A percentile compares a stretch with the other conserved stretches of the same genome.
These are phyloP conservation scores for Chaetomium globosum DNA, from an alignment of 2,329 filamentous ascomycete species.

Conservation along the genomic window DNA sequence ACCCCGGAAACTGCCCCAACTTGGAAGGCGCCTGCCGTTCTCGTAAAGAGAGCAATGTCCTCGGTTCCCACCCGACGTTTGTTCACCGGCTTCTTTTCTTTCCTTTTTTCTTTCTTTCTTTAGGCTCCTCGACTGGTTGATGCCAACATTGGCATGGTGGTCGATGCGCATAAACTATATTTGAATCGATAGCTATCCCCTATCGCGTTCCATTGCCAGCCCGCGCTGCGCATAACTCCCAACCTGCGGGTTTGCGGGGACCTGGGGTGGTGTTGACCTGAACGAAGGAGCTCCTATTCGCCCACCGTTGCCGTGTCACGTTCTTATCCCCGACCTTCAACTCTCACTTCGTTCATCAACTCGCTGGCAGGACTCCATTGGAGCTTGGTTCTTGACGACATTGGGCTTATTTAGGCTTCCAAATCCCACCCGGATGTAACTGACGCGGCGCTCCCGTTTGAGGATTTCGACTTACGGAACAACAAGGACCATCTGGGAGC, in stretches of 20 bases:
- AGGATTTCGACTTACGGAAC: neutral
- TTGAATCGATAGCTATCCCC: conserved; percentile 2
- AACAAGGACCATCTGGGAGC: conserved; percentile 10
- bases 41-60: conserved; percentile 11
- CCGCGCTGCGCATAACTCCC: neutral
- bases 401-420: conserved; percentile 2
- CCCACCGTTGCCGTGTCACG: neutral
- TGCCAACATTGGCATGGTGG: neutral
- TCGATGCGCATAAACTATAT: conserved; percentile 1
- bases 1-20: conserved; percentile 15
- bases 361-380: neutral
- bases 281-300: neutral
- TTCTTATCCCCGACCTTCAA: neutral
- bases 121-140: neutral
- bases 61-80: neutral
- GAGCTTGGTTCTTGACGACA: neutral
- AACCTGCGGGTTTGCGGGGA: neutral
- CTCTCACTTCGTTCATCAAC: neutral
- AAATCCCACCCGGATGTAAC: neutral
- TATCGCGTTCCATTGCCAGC: neutral
- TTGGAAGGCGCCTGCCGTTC: conserved; percentile 19
- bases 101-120: neutral
- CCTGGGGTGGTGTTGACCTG: conserved; percentile 2
- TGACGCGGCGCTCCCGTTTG: neutral
- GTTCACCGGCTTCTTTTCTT: neutral